Conservation (phyloP, 2,329 filamentous ascomycete species). For the Catunica adiposa region DNA sequence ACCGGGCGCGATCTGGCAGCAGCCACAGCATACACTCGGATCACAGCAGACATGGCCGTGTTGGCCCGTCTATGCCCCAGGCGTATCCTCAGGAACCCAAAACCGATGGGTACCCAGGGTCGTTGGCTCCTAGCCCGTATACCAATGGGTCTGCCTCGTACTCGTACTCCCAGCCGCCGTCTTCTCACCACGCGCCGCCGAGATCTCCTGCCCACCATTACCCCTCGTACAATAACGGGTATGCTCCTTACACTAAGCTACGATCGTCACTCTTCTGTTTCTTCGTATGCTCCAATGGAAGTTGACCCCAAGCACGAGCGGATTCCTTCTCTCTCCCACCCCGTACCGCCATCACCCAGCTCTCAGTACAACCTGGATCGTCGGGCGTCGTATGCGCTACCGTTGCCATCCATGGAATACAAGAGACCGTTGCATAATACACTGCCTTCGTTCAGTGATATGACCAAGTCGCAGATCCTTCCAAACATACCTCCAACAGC, state of each 20-base stretch:
- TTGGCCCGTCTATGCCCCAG: slow-evolving; percentile 1
- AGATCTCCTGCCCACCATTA: slow-evolving; percentile 21
- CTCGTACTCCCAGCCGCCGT: background rate
- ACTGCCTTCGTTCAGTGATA: background rate
- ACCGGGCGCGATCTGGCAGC: slow-evolving; percentile 42
- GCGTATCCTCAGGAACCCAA: background rate
- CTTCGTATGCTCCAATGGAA: slow-evolving; percentile 2
- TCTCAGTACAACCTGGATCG: slow-evolving; percentile 2
- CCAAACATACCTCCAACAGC: slow-evolving; percentile 8
- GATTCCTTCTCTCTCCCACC: slow-evolving; percentile 2
- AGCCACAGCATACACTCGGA: slow-evolving; percentile 32
- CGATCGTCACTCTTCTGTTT: slow-evolving; percentile 8
- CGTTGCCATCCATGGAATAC: background rate
- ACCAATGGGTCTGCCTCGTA: background rate
- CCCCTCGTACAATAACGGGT: slow-evolving; percentile 14
- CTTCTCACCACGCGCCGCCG: slow-evolving; percentile 13
- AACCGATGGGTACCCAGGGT: background rate
- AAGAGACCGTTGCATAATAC: background rate
- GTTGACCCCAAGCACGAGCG: slow-evolving; percentile 9
- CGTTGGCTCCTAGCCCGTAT: background rate
- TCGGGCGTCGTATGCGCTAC: background rate
- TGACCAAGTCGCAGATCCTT: background rate
- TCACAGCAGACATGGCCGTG: background rate
- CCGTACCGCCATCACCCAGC: slow-evolving; percentile 5
- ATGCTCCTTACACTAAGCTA: slow-evolving; percentile 3